phyloP scores from a whole-genome alignment of 2,329 filamentous ascomycete species.

The Cladophialophora psammophila region DNA sequence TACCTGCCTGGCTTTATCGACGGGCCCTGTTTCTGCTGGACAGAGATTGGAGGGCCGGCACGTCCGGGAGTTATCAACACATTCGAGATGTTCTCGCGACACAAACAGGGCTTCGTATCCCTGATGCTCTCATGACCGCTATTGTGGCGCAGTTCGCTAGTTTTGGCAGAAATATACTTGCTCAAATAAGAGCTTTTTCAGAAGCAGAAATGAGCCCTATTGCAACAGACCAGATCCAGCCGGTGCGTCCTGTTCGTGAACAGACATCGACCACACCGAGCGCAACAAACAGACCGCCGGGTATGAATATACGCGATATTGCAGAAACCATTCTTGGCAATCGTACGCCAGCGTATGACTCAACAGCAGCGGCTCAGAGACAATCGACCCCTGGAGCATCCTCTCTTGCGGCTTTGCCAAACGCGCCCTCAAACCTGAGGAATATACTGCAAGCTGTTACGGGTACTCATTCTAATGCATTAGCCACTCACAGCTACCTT shows the following conservation, averaged over 20 bases:
- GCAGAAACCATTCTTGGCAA: no score
- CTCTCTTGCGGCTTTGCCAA: no score
- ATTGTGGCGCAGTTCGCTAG: not conserved
- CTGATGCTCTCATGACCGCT: not conserved
- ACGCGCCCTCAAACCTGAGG: no score
- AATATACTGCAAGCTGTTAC: no score
- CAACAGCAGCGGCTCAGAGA: no score
- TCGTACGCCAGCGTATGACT: no score
- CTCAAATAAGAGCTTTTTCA: not conserved
- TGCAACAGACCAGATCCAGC: slow-evolving; percentile 5
- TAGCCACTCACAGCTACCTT: no score
- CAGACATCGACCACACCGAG: not conserved
- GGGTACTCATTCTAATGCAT: no score
- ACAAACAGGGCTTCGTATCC: slow-evolving; percentile 11
- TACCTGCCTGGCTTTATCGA: slow-evolving; percentile 14
- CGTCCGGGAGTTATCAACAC: not conserved
- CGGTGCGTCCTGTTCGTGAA: not conserved
- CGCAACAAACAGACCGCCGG: no score
- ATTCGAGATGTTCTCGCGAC: slow-evolving; percentile 1
- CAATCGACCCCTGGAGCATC: no score
- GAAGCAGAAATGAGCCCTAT: slow-evolving; percentile 15
- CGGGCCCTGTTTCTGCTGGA: slow-evolving; percentile 11
- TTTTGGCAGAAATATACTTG: not conserved
- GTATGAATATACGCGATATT: no score
- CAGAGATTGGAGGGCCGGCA: not conserved